Evolutionary conservation across 2,329 filamentous ascomycete genomes (phyloP).

Genomic region (Fusarium goolgardi): DNA sequence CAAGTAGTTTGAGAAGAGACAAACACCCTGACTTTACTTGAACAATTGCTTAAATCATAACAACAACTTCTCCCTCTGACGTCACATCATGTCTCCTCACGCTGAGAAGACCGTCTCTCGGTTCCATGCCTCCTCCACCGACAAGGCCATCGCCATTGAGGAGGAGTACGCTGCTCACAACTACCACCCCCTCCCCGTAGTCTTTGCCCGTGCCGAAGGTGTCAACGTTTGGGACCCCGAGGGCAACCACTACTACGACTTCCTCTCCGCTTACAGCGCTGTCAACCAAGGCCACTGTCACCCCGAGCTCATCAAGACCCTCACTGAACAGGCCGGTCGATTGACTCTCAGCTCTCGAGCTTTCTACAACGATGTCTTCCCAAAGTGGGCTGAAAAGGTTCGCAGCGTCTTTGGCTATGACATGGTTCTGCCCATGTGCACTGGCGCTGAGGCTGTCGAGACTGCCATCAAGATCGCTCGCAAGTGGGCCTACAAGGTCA

Average conservation of each 20-base stretch:
- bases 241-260: slow-evolving; percentile 94
- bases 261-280: slow-evolving; percentile 84
- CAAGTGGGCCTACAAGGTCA: slow-evolving; percentile 41
- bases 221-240: slow-evolving; percentile 97
- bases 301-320: slow-evolving; percentile 90
- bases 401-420: slow-evolving; percentile 39
- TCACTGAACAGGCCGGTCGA: slow-evolving; percentile 88
- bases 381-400: slow-evolving; percentile 42
- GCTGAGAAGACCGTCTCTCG: slow-evolving; percentile 59
- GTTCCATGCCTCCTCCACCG: slow-evolving; percentile 82
- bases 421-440: slow-evolving; percentile 39
- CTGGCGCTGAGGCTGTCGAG: slow-evolving; percentile 40
- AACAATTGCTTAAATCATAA: slow-evolving; percentile 14
- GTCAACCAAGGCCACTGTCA: slow-evolving; percentile 57
- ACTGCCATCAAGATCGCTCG: slow-evolving; percentile 40
- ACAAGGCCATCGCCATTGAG: slow-evolving; percentile 83
- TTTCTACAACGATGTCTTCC: slow-evolving; percentile 41
- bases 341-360: slow-evolving; percentile 56
- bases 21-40: slow-evolving; percentile 2
- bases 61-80: slow-evolving; percentile 9
- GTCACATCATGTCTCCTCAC: slow-evolving; percentile 67
- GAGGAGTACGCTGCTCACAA: slow-evolving; percentile 93
- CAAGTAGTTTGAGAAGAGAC: not conserved
- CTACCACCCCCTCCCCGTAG: slow-evolving; percentile 96
- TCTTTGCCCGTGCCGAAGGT: slow-evolving; percentile 87